A percentile compares a stretch with the other conserved stretches of the same genome.
Evolutionary conservation across 768 basidiomycete species (phyloP).

Genomic region (Trametes coccinea): DNA sequence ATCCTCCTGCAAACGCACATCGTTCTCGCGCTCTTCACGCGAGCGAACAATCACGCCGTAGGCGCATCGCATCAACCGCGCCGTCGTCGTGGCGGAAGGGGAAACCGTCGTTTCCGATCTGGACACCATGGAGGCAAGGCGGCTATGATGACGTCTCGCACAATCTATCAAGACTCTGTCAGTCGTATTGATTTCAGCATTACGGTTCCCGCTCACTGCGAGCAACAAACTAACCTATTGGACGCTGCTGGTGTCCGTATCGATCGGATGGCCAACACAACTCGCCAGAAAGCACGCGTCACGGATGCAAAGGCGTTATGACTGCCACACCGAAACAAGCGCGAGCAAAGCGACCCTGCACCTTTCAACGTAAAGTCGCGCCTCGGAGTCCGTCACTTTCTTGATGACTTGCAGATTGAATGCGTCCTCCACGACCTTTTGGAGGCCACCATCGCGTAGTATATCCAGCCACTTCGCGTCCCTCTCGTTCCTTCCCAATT

Average conservation of each 20-base stretch:
- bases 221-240: not conserved
- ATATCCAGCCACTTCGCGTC: conserved; percentile 27
- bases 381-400: conserved; percentile 1
- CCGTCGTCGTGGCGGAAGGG: not conserved
- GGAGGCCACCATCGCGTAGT: conserved; percentile 22
- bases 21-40: not conserved
- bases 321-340: conserved; percentile 8
- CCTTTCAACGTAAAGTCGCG: conserved; percentile 4
- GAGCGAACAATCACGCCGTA: conserved; percentile 8
- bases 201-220: no score
- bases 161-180: conserved; percentile 14
- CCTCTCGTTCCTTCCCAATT: conserved; percentile 8
- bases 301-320: not conserved
- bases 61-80: not conserved
- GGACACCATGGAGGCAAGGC: not conserved
- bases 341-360: conserved; percentile 16
- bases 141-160: conserved; percentile 8
- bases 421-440: conserved; percentile 21
- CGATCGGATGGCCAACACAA: not conserved
- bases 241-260: not conserved
- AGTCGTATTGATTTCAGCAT: not conserved
- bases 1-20: not conserved
- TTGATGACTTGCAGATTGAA: conserved; percentile 6
- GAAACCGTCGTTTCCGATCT: not conserved
- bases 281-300: not conserved